phyloP scores from a whole-genome alignment of 177 flowering plant species.

The Vitis hybrid region DNA sequence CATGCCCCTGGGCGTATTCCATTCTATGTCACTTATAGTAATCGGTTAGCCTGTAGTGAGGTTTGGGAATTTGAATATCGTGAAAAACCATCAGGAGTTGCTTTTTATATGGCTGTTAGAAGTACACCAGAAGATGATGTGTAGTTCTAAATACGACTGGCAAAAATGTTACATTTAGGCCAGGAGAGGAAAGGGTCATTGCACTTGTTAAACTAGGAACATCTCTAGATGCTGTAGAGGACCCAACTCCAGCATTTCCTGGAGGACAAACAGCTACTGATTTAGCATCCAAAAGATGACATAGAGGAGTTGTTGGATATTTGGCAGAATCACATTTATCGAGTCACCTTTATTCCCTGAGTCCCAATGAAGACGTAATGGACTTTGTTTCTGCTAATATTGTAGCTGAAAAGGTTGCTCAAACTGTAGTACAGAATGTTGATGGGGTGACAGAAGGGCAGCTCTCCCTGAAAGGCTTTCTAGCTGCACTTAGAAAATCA shows the following conservation, averaged over 20 bases:
- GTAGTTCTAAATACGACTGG: slow-evolving; percentile 48
- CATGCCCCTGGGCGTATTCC: slow-evolving; percentile 72
- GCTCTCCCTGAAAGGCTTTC: slow-evolving; percentile 48
- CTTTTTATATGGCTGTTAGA: slow-evolving; percentile 14
- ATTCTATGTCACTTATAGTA: slow-evolving; percentile 69
- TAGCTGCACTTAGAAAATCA: slow-evolving; percentile 71
- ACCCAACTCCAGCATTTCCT: slow-evolving; percentile 66
- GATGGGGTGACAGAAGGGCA: slow-evolving; percentile 19
- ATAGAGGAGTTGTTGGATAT: slow-evolving; percentile 81
- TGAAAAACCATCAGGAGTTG: slow-evolving; percentile 25
- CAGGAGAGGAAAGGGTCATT: slow-evolving; percentile 44
- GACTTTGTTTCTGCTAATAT: neutral
- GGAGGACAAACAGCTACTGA: slow-evolving; percentile 76
- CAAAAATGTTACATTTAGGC: slow-evolving; percentile 40
- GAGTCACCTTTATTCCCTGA: slow-evolving; percentile 41
- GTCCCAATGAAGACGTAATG: slow-evolving; percentile 23
- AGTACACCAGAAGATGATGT: slow-evolving; percentile 42
- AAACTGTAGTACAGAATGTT: no score
- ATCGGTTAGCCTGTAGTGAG: slow-evolving; percentile 84
- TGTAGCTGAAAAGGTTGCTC: no score
- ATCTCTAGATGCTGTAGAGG: slow-evolving; percentile 59
- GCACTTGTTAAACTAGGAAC: slow-evolving; percentile 56
- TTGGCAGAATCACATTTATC: slow-evolving; percentile 61
- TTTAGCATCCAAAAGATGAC: slow-evolving; percentile 70
- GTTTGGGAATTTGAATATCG: slow-evolving; percentile 72